Percentiles rank a stretch among this genome's conserved stretches.
Conservation (phyloP, 1,139 yeast genomes). For the Taphrina sp. region DNA sequence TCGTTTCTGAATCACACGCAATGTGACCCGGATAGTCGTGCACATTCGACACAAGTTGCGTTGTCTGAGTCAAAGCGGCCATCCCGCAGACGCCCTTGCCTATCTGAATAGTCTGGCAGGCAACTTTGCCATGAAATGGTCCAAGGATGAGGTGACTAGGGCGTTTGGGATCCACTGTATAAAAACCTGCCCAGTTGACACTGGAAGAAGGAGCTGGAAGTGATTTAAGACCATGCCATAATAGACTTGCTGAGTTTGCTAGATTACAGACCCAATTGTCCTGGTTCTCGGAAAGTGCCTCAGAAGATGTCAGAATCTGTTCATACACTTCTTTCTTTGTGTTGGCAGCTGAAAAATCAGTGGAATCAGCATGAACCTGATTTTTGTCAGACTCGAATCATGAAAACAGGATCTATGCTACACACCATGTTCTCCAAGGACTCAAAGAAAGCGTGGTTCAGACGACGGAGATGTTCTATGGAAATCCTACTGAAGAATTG, state of each 20-base stretch:
- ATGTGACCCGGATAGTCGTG: conserved; percentile 83
- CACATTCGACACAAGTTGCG: conserved; percentile 78
- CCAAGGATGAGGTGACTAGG: conserved; percentile 63
- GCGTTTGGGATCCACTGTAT: conserved; percentile 51
- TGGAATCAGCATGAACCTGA: conserved; percentile 32
- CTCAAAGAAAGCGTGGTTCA: too few relatives aligned
- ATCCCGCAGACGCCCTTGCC: conserved; percentile 92
- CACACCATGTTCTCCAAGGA: too few relatives aligned
- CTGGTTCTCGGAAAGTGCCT: conserved; percentile 62
- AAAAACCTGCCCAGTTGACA: conserved; percentile 95
- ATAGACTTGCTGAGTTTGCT: conserved; percentile 76
- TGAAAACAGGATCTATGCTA: too few relatives aligned
- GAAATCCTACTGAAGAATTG: too few relatives aligned
- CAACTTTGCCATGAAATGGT: conserved; percentile 96
- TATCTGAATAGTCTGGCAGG: conserved; percentile 74
- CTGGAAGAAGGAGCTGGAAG: conserved; percentile 45
- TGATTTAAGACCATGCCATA: conserved; percentile 84
- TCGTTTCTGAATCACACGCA: conserved; percentile 94
- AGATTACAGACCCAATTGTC: conserved; percentile 84
- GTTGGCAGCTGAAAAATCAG: background rate
- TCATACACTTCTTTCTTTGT: conserved; percentile 54
- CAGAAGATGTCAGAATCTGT: conserved; percentile 58
- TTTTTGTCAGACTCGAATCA: too few relatives aligned
- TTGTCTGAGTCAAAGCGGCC: conserved; percentile 58
- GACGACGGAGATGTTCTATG: too few relatives aligned